These are phyloP conservation scores for Boletus vermiculosoides DNA, from an alignment of 768 basidiomycete genomes.

Conservation along the genomic window DNA sequence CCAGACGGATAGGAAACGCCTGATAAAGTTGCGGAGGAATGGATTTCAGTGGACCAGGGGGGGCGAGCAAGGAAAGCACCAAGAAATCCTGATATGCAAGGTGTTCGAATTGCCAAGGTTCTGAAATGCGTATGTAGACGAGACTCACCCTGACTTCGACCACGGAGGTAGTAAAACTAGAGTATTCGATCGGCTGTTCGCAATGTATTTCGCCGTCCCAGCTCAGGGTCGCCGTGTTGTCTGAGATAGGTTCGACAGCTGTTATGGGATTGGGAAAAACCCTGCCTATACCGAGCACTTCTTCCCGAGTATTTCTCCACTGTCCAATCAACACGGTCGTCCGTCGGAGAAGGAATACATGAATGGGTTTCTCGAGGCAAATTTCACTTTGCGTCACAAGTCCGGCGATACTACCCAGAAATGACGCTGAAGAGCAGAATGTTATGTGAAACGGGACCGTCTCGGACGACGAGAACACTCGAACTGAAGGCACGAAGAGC, in stretches of 20 bases:
- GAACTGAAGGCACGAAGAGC: constrained; percentile 62
- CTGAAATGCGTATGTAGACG: background rate
- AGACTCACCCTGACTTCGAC: constrained; percentile 49
- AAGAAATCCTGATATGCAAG: constrained; percentile 54
- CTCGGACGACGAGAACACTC: constrained; percentile 56
- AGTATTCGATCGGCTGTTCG: constrained; percentile 38
- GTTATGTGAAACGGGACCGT: constrained; percentile 67
- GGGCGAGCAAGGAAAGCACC: constrained; percentile 44
- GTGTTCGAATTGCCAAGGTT: background rate
- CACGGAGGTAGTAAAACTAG: constrained; percentile 50
- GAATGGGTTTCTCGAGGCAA: constrained; percentile 34
- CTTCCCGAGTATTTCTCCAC: constrained; percentile 16
- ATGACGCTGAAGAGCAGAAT: constrained; percentile 49
- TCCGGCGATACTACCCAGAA: constrained; percentile 16
- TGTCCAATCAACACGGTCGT: constrained; percentile 38
- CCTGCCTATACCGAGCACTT: constrained; percentile 48
- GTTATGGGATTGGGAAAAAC: constrained; percentile 38
- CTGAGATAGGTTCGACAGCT: constrained; percentile 32
- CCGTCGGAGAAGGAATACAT: constrained; percentile 57
- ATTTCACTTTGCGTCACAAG: constrained; percentile 8
- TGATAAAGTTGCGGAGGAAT: constrained; percentile 42
- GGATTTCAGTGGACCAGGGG: constrained; percentile 34
- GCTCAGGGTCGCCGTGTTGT: constrained; percentile 43
- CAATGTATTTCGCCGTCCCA: constrained; percentile 60
- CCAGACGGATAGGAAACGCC: constrained; percentile 57